Base-by-base conservation (phyloP, 345 rosid species). In the Acer yangbiense region DNA sequence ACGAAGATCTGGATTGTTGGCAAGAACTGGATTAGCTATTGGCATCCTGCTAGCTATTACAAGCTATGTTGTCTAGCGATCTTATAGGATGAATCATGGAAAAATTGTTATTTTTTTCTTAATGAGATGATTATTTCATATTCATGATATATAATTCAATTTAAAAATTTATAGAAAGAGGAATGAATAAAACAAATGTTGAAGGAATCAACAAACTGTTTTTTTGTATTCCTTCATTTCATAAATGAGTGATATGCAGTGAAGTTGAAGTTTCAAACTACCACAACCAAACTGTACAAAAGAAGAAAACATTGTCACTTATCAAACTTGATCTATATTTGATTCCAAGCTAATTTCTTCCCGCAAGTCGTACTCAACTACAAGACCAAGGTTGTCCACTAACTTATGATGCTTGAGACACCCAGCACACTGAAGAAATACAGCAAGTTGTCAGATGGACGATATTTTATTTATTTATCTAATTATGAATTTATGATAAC, bases 351-450 rank as follows among this genome's bases (percentile, higher is more conserved):
- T 68, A n/a, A 60, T 80, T 79, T 89, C 91, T 69, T 92, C 88
- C 27, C 85, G 84, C 72, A 96, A 87, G 79, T 90, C 95, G 80
- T 89, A 88, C 88, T 96, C 98, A 74, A 90, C 85, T 48, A 92
- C 80, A 76, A 89, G 94, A 78, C 98, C 95, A 72, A 94, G 97
- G 85, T 94, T 92, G 85, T 96, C 99, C 21, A 86, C 95, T 67
- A 94, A 82, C 79, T 94, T 94, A 87, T 94, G 99, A 88, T 94
- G 89, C 83, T 12, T 82, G 32, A 90, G 90, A 83, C 99, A 92
- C 64, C 98, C 98, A 83, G 85, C 99, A 83, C 99, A 92, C 98
- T 92, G 87, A 78, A 83, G 71, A 78, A 80, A 29, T 48, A 77
- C 18, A 17, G 16, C 39, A 41, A 73, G 77, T 73, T 69, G 74